A percentile compares a stretch with the other conserved stretches of the same genome.
These are phyloP conservation scores for Stenocarpella maydis DNA, from an alignment of 2,329 filamentous ascomycete species.

Conservation along the genomic window DNA sequence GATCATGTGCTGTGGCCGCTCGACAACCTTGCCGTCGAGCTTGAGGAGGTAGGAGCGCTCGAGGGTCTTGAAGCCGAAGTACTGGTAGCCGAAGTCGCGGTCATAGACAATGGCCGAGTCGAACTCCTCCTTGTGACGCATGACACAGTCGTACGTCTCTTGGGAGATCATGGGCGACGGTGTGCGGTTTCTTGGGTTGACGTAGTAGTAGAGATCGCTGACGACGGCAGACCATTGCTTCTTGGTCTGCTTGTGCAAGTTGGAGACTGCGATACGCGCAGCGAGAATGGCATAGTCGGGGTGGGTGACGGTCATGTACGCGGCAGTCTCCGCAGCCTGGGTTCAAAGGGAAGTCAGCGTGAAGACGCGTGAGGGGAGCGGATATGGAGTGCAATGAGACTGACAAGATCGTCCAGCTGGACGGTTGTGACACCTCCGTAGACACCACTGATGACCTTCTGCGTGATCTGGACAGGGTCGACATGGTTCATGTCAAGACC, in stretches of 20 bases:
- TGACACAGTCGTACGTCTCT: conserved; percentile 88
- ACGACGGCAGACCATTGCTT: conserved; percentile 99
- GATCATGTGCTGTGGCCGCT: conserved; percentile 98
- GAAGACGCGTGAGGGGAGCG: not conserved
- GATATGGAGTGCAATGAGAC: conserved; percentile 44
- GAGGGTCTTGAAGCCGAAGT: conserved; percentile 99
- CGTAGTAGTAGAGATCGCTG: conserved; percentile 91
- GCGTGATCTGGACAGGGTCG: conserved; percentile 96
- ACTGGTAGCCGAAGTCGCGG: conserved; percentile 99
- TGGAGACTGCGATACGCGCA: conserved; percentile 97
- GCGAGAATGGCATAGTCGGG: conserved; percentile 99
- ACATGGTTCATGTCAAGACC: conserved; percentile 94
- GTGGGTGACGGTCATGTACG: conserved; percentile 99
- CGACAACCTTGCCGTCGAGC: conserved; percentile 93
- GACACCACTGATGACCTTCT: conserved; percentile 99
- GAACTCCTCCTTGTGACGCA: conserved; percentile 95
- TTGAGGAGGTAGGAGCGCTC: conserved; percentile 97
- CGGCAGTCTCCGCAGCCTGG: conserved; percentile 96
- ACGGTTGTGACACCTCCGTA: conserved; percentile 98
- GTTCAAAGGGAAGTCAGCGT: conserved; percentile 23
- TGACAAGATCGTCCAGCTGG: conserved; percentile 94
- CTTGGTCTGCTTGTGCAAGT: conserved; percentile 99
- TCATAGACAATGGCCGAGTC: conserved; percentile 99
- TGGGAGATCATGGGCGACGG: conserved; percentile 94
- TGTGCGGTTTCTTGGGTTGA: conserved; percentile 90